Percentiles rank a stretch among this genome's conserved stretches.
Evolutionary conservation across 495 filamentous ascomycete species (phyloP).

Genomic region (Hyaloscypha finlandica): DNA sequence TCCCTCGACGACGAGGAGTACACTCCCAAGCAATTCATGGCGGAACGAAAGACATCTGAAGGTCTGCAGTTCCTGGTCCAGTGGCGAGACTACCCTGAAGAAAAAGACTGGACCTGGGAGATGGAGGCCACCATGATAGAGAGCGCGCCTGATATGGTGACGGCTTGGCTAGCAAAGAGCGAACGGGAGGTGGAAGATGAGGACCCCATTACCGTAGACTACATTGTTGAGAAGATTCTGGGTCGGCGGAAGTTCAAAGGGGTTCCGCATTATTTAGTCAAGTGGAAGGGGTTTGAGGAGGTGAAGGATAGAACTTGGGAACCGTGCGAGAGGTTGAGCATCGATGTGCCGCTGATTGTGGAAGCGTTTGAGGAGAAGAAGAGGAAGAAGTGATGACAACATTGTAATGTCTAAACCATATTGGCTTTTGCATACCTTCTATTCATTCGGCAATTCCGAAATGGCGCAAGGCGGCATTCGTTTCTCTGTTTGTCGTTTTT

Average conservation of each 20-base stretch:
- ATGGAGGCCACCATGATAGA: background rate
- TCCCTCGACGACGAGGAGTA: background rate
- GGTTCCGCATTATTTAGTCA: conserved; percentile 17
- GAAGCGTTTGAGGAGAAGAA: conserved; percentile 19
- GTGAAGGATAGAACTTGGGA: conserved; percentile 26
- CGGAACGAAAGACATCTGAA: background rate
- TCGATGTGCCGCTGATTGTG: conserved; percentile 19
- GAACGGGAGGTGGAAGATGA: background rate
- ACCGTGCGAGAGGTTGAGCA: conserved; percentile 9
- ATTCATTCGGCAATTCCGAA: too few species aligned
- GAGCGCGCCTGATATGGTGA: conserved; percentile 11
- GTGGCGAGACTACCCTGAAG: conserved; percentile 18
- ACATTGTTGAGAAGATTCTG: conserved; percentile 12
- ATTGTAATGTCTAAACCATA: too few species aligned
- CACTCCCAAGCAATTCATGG: conserved; percentile 5
- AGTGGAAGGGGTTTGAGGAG: conserved; percentile 20
- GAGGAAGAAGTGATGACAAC: conserved; percentile 11
- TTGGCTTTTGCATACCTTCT: too few species aligned
- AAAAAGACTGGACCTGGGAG: conserved; percentile 24
- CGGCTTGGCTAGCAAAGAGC: background rate
- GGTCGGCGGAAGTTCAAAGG: background rate
- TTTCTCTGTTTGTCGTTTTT: too few species aligned
- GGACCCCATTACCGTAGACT: background rate
- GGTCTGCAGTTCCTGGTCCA: conserved; percentile 12
- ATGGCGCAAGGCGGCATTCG: too few species aligned